phyloP scores from a whole-genome alignment of 768 basidiomycete species.

The Asterophora lycoperdoides region DNA sequence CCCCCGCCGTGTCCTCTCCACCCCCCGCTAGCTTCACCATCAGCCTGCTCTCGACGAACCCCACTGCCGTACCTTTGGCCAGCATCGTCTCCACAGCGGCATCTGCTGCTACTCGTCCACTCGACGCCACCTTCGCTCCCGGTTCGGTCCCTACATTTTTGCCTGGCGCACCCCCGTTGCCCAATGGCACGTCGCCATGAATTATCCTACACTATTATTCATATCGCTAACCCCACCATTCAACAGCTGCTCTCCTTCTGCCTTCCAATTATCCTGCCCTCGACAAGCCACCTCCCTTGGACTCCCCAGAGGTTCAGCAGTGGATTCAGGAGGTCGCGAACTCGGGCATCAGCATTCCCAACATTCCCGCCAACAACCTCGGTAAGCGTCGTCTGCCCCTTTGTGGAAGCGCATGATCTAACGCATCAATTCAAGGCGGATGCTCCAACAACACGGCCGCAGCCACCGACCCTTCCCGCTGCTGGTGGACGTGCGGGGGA shows the following conservation, averaged over 20 bases:
- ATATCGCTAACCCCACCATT: background rate
- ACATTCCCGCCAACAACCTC: slow-evolving; percentile 38
- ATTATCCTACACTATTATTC: background rate
- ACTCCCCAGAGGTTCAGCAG: slow-evolving; percentile 59
- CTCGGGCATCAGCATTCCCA: slow-evolving; percentile 57
- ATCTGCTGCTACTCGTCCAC: slow-evolving; percentile 38
- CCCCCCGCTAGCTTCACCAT: slow-evolving; percentile 27
- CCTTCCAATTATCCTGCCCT: slow-evolving; percentile 62
- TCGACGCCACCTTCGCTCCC: slow-evolving; percentile 43
- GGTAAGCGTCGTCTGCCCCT: slow-evolving; percentile 25
- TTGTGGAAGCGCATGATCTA: slow-evolving; percentile 2
- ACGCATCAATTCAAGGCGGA: slow-evolving; percentile 32
- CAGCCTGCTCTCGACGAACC: slow-evolving; percentile 47
- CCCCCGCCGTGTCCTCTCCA: slow-evolving; percentile 5
- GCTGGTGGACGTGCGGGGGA: slow-evolving; percentile 82
- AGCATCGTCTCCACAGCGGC: slow-evolving; percentile 42
- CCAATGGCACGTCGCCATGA: slow-evolving; percentile 38
- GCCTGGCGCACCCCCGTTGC: slow-evolving; percentile 55
- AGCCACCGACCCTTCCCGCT: slow-evolving; percentile 46
- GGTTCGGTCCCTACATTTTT: slow-evolving; percentile 50
- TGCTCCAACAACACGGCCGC: slow-evolving; percentile 61
- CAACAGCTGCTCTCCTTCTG: slow-evolving; percentile 37
- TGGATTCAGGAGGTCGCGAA: slow-evolving; percentile 64
- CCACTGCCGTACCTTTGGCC: slow-evolving; percentile 56
- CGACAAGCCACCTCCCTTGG: slow-evolving; percentile 56